These are phyloP conservation scores for Anthracocystis setariae DNA, from an alignment of 1,284 basidiomycete species.

Conservation along the genomic window DNA sequence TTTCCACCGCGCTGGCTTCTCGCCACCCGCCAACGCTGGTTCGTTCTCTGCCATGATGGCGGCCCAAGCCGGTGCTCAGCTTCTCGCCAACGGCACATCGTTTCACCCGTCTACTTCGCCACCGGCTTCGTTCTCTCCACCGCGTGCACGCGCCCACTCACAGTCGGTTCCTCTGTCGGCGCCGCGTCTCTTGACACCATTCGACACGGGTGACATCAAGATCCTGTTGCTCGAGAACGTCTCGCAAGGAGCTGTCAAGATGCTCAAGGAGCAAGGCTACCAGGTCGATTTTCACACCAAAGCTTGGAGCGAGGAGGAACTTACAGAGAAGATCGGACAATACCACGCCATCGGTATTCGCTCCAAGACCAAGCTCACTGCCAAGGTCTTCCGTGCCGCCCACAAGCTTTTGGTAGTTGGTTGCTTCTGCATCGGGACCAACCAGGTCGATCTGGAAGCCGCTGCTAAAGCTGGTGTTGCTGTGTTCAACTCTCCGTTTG, in stretches of 20 bases:
- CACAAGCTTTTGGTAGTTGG: slow-evolving; percentile 87
- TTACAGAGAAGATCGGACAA: slow-evolving; percentile 82
- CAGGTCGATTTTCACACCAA: slow-evolving; percentile 90
- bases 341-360: slow-evolving; percentile 97
- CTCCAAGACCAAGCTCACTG: slow-evolving; percentile 95
- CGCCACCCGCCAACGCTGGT: slow-evolving; percentile 53
- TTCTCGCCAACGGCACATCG: slow-evolving; percentile 34
- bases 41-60: slow-evolving; percentile 63
- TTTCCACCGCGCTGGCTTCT: slow-evolving; percentile 61
- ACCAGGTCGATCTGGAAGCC: slow-evolving; percentile 90
- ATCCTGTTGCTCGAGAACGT: slow-evolving; percentile 95
- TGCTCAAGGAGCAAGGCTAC: slow-evolving; percentile 86
- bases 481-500: slow-evolving; percentile 99
- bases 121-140: slow-evolving; percentile 37
- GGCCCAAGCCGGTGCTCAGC: slow-evolving; percentile 45
- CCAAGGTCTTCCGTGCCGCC: slow-evolving; percentile 76
- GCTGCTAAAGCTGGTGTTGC: slow-evolving; percentile 91
- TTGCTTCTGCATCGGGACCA: slow-evolving; percentile 99
- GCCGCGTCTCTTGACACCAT: slow-evolving; percentile 62
- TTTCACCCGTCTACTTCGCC: slow-evolving; percentile 42
- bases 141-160: slow-evolving; percentile 47
- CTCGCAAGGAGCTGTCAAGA: slow-evolving; percentile 85
- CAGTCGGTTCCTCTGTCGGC: slow-evolving; percentile 37
- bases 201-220: slow-evolving; percentile 62
- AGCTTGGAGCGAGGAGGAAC: slow-evolving; percentile 90